phyloP scores from a whole-genome alignment of 1,139 yeast genomes.

The Suhomyces kunorum region DNA sequence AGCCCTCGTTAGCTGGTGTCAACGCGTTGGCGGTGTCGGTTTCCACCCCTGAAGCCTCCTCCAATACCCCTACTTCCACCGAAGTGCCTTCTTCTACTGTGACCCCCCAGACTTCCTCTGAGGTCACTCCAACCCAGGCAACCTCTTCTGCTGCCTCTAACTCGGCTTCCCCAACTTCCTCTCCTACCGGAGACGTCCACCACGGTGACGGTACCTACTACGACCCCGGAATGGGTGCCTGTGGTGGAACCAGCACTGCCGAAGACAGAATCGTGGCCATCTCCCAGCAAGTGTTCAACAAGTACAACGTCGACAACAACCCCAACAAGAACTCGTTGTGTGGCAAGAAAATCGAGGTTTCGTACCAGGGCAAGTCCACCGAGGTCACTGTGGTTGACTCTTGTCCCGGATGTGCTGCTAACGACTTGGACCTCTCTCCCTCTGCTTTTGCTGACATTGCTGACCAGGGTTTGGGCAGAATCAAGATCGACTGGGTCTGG shows the following conservation, averaged over 20 bases:
- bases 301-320: slow-evolving; percentile 34
- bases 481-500: slow-evolving; percentile 40
- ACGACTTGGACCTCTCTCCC: slow-evolving; percentile 50
- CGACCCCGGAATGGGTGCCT: slow-evolving; percentile 60
- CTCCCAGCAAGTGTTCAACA: slow-evolving; percentile 38
- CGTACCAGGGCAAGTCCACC: slow-evolving; percentile 42
- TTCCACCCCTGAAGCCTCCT: slow-evolving; percentile 2
- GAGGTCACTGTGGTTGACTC: slow-evolving; percentile 46
- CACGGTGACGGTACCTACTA: slow-evolving; percentile 64
- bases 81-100: slow-evolving; percentile 10
- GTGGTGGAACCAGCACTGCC: slow-evolving; percentile 52
- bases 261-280: slow-evolving; percentile 51
- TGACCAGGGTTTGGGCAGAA: slow-evolving; percentile 42
- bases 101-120: slow-evolving; percentile 19
- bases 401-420: slow-evolving; percentile 40
- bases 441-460: slow-evolving; percentile 43
- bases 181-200: slow-evolving; percentile 21
- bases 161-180: slow-evolving; percentile 20
- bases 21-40: slow-evolving; percentile 2
- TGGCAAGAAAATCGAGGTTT: slow-evolving; percentile 43
- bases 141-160: slow-evolving; percentile 24
- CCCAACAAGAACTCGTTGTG: slow-evolving; percentile 47
- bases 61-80: slow-evolving; percentile 3
- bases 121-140: slow-evolving; percentile 18
- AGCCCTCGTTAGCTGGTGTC: background rate